Base-by-base conservation (phyloP, 148 eudicot species). In the Rhododendron kiyosumense region DNA sequence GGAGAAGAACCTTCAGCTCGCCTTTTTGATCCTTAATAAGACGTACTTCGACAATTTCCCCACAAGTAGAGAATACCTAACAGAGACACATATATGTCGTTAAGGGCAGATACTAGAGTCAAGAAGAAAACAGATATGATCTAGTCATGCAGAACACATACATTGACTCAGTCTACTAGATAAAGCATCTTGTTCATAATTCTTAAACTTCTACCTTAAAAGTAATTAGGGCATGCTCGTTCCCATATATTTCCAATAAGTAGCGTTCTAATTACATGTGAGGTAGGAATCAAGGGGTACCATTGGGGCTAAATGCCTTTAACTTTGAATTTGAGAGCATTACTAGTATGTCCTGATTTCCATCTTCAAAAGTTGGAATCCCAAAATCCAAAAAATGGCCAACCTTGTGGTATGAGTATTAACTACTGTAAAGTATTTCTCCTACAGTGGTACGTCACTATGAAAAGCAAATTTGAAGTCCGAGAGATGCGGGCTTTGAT, bases 51-150 rank as follows among this genome's bases (percentile, higher is more conserved):
- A 89, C 22, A 51, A 92, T 90, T 85, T 91, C 91, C n/a, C 95
- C 97, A 67, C 94, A 94, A 59, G 89, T 38, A 36, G 95, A 93
- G 73, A 94, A 93, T 45, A 89, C 87, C 97, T 94, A 89, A 76
- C 86, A 85, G 84, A 78, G 80, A 43, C 38, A 73, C 34, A 79
- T 17, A 78, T 43, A 45, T 0, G 52, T 30, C 3, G 5, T 71
- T 71, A 71, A n/a, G 76, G 7, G 41, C 38, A 71, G 36, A 32
- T 71, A 12, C 38, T 71, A 71, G 76, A 71, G 30, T 43, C 45
- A 8, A 24, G 32, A 41, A 3, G 28, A 41, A 22, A 78, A 78
- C 14, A 78, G 3, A 79, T 24, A 46, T 12, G 34, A 48, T 79
- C 61, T 79, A 28, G 32, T 79, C 36, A 48, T 3, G 38, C 30